These are phyloP conservation scores for Syzygium aqueum DNA, from an alignment of 345 rosid species.

Conservation along the genomic window DNA sequence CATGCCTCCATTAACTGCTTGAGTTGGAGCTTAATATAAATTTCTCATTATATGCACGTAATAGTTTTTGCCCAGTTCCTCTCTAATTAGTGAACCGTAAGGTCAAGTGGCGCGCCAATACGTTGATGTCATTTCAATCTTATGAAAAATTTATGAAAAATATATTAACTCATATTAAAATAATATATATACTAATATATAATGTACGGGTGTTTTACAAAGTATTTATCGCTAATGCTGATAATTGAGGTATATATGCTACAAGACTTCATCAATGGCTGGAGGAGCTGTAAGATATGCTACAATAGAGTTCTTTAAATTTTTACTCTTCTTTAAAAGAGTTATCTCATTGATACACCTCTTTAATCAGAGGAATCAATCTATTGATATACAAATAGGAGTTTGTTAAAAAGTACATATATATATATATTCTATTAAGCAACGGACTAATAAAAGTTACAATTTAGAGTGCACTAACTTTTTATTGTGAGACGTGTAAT, in stretches of 20 bases:
- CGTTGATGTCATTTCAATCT: too few species aligned
- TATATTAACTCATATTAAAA: too few species aligned
- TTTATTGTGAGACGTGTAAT: background rate
- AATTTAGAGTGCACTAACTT: background rate
- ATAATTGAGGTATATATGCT: background rate
- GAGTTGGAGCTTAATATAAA: background rate
- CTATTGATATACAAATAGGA: background rate
- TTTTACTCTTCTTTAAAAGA: background rate
- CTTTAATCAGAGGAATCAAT: background rate
- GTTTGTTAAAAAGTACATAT: background rate
- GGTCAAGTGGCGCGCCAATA: background rate
- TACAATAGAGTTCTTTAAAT: background rate
- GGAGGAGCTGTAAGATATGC: too few species aligned
- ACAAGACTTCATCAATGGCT: too few species aligned
- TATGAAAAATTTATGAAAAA: background rate
- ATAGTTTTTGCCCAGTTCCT: too few species aligned
- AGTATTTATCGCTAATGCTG: background rate
- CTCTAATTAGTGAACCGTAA: too few species aligned
- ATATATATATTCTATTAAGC: background rate
- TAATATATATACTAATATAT: background rate
- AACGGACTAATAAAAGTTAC: too few species aligned
- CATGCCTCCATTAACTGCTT: background rate
- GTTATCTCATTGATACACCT: background rate
- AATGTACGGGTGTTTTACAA: background rate
- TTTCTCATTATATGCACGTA: too few species aligned